These are phyloP conservation scores for Suhomyces sp. DNA, from an alignment of 805 yeast species.

Conservation along the genomic window DNA sequence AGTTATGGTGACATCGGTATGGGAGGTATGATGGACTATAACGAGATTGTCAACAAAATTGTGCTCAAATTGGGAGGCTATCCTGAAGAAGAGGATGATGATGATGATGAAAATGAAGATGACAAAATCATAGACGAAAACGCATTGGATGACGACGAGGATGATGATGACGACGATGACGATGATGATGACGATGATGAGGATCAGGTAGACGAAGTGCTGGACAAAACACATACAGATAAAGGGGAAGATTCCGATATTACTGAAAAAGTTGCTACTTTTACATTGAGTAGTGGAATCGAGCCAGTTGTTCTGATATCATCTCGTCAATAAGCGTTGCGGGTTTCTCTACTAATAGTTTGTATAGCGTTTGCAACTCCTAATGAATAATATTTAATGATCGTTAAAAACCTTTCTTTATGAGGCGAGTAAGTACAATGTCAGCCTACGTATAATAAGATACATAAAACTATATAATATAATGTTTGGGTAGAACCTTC, in stretches of 20 bases:
- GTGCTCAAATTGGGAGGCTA: slow-evolving; percentile 65
- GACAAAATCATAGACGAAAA: slow-evolving; percentile 33
- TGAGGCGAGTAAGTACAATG: too few species aligned
- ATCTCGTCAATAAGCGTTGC: too few species aligned
- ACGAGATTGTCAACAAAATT: slow-evolving; percentile 84
- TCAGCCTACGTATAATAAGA: too few species aligned
- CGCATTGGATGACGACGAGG: slow-evolving; percentile 27
- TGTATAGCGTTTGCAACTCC: too few species aligned
- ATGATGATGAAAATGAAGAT: slow-evolving; percentile 46
- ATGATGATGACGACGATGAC: slow-evolving; percentile 34
- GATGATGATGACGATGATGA: slow-evolving; percentile 37
- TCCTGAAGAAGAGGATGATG: slow-evolving; percentile 51
- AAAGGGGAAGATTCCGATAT: slow-evolving; percentile 21
- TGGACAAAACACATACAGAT: slow-evolving; percentile 45
- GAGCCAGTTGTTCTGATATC: too few species aligned
- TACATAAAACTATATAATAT: too few species aligned
- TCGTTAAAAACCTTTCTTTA: too few species aligned
- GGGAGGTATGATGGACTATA: slow-evolving; percentile 99
- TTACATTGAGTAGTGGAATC: slow-evolving; percentile 1
- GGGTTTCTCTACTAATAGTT: too few species aligned
- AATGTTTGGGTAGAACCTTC: too few species aligned
- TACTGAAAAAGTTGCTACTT: slow-evolving; percentile 2
- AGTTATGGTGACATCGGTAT: slow-evolving; percentile 97
- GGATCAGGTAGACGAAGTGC: slow-evolving; percentile 47
- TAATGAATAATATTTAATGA: too few species aligned